phyloP scores from a whole-genome alignment of 164 flowering plant genomes.

The Magnolia sinica region DNA sequence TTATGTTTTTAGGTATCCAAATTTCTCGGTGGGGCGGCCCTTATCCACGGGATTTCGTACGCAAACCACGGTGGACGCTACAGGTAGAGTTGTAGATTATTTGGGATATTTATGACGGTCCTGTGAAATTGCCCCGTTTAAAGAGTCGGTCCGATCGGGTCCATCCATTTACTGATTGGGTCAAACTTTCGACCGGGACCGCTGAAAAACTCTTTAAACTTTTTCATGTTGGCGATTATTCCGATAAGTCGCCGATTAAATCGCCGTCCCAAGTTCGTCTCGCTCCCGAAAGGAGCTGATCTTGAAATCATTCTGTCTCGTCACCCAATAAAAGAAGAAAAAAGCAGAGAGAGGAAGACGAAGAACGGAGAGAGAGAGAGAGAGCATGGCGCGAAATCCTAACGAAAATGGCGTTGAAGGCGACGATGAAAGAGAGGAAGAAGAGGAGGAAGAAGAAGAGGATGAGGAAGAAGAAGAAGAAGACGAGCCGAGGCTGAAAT shows the following conservation, averaged over 20 bases:
- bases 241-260: not conserved
- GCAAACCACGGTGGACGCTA: no score
- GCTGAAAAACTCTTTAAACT: no score
- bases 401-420: conserved; percentile 81
- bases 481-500: conserved; percentile 96
- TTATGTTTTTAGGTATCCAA: no score
- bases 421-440: conserved; percentile 77
- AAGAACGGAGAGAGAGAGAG: not conserved
- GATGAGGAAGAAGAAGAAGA: conserved; percentile 82
- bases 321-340: not conserved
- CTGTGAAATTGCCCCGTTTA: no score
- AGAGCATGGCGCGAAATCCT: conserved; percentile 18
- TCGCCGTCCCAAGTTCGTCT: not conserved
- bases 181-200: no score
- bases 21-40: no score
- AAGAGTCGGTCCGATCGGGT: no score
- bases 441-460: conserved; percentile 46
- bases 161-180: no score
- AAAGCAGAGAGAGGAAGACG: not conserved
- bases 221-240: not conserved
- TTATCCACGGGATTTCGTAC: no score
- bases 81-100: no score
- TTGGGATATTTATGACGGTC: no score
- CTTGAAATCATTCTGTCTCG: not conserved
- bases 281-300: not conserved